Evolutionary conservation across 2,329 filamentous ascomycete genomes (phyloP), one percentile per base, ranked within the genome.

Genomic region (Hypoxylon rubiginosum): DNA sequence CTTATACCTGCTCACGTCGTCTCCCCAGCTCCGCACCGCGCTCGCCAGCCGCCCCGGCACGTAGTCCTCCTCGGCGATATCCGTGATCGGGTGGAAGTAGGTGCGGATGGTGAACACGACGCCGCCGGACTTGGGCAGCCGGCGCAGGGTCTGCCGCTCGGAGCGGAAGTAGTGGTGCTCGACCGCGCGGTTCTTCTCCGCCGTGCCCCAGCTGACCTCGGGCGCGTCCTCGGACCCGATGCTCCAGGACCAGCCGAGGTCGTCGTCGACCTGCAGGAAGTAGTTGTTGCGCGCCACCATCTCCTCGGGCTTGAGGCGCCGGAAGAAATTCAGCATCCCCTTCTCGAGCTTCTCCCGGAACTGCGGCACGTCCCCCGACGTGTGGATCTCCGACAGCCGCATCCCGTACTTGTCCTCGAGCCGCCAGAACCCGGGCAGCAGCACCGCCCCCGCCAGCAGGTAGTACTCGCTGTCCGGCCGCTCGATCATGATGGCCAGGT

Each of bases 191-290:
- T 93, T 85, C 80, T 92, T 92, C 78, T 92, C 86, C 1, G 92
- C 92, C 3, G 90, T 92, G 74, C 85, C 87, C 93, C 93, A 97
- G 45, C 89, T 90, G 1, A 90, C 86, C 0, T 82, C 82, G 0
- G 82, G 79, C 0, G 80, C 79, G 75, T 97, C 92, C 78, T 97
- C 93, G 15, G 80, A 72, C 0, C 93, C 93, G 70, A 97, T 94
- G 72, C 88, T 92, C 73, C 84, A 81, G 64, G 90, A 92, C 93
- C 93, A 97, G 0, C 91, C 83, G 1, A 97, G 82, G 4, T 85
- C 79, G 61, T 94, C 92, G 74, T 97, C 93, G 0, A 96, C 92
- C 79, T 97, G 93, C 68, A 97, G 86, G 81, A 97, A 97, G 79
- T 96, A 97, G 76, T 96, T 95, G 76, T 94, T 93, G 63, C 92